A percentile compares a stretch with the other conserved stretches of the same genome.
phyloP scores from a whole-genome alignment of 129 eudicot species.

The Artemisia annua region DNA sequence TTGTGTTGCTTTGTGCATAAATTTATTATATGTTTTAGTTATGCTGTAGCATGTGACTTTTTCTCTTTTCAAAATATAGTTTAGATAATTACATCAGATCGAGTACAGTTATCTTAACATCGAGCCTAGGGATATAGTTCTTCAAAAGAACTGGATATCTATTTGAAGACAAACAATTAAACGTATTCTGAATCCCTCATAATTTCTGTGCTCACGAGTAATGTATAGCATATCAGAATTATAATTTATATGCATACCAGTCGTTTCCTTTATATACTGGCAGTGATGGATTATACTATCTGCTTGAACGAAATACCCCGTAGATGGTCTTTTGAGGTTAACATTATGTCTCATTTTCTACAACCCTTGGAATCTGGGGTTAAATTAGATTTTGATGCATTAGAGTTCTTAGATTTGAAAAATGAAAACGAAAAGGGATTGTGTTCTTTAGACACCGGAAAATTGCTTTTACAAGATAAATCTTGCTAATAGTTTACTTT shows the following conservation, averaged over 20 bases:
- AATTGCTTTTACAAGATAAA: neutral
- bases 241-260: no score
- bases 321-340: neutral
- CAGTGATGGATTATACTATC: neutral
- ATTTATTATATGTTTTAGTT: neutral
- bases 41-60: neutral
- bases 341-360: neutral
- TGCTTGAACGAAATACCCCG: neutral
- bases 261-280: neutral
- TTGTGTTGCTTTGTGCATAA: neutral
- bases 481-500: neutral
- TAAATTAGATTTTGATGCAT: neutral
- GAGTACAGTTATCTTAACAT: slow-evolving; percentile 5
- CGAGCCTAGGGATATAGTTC: neutral
- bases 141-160: neutral
- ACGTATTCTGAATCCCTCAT: no score
- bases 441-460: neutral
- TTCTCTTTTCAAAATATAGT: neutral
- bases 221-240: no score
- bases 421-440: neutral
- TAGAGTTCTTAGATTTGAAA: neutral
- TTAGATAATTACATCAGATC: neutral
- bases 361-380: neutral
- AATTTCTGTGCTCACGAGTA: no score
- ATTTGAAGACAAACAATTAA: neutral